Percentiles rank a stretch among this genome's conserved stretches.
Evolutionary conservation across 2,329 filamentous ascomycete species (phyloP).

Genomic region (Colletotrichum acutatum): DNA sequence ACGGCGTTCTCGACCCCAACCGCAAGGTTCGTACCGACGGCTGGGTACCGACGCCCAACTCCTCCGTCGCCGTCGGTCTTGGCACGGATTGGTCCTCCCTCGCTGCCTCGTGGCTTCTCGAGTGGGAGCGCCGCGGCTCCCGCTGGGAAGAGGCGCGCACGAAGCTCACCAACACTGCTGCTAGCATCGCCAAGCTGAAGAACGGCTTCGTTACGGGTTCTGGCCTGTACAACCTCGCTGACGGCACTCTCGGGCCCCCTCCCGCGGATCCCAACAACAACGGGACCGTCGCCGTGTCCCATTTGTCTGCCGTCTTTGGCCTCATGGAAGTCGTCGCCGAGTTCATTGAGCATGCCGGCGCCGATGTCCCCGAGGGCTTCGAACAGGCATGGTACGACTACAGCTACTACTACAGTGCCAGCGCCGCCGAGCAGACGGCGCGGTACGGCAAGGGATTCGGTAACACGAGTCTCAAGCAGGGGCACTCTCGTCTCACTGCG

Average conservation of each 20-base stretch:
- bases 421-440: constrained; percentile 58
- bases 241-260: constrained; percentile 62
- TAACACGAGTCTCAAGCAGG: constrained; percentile 61
- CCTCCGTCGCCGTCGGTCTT: constrained; percentile 59
- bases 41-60: constrained; percentile 55
- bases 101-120: constrained; percentile 67
- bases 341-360: constrained; percentile 59
- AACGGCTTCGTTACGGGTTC: constrained; percentile 70
- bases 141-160: constrained; percentile 62
- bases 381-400: constrained; percentile 68
- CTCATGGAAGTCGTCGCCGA: constrained; percentile 68
- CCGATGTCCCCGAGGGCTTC: constrained; percentile 59
- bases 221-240: constrained; percentile 61
- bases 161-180: constrained; percentile 60
- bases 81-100: constrained; percentile 70
- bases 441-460: constrained; percentile 64
- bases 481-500: constrained; percentile 68
- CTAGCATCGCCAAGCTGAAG: constrained; percentile 63
- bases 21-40: constrained; percentile 68
- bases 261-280: constrained; percentile 62
- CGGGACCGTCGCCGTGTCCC: constrained; percentile 63
- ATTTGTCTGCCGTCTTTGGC: constrained; percentile 69
- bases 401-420: constrained; percentile 66
- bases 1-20: constrained; percentile 63
- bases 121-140: constrained; percentile 67